phyloP scores from a whole-genome alignment of 148 eudicot species.

The Rheum nobile region DNA sequence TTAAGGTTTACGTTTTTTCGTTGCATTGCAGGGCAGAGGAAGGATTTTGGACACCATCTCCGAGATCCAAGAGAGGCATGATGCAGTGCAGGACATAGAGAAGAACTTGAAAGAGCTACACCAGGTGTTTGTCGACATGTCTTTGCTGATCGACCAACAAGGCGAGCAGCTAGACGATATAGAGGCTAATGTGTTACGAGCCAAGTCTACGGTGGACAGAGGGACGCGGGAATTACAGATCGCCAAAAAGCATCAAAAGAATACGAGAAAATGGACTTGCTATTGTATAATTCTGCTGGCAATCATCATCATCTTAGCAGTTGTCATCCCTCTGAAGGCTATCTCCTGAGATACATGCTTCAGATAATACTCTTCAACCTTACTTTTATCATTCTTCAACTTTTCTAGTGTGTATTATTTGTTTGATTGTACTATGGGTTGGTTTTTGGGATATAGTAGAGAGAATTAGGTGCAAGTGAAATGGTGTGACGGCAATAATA shows the following conservation, averaged over 20 bases:
- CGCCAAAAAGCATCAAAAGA: constrained; percentile 4
- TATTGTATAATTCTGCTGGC: background rate
- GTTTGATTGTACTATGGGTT: background rate
- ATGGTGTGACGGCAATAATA: background rate
- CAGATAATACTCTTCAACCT: background rate
- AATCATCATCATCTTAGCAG: constrained; percentile 2
- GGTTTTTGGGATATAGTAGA: background rate
- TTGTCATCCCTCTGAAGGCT: background rate
- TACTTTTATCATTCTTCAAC: background rate
- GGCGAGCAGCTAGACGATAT: constrained; percentile 6
- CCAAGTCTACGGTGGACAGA: background rate
- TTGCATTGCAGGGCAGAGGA: background rate
- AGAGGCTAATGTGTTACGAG: constrained; percentile 3
- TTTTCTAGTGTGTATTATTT: background rate
- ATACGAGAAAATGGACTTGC: constrained; percentile 8
- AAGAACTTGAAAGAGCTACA: constrained; percentile 6
- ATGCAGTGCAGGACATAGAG: constrained; percentile 7
- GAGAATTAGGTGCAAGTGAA: background rate
- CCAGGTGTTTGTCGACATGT: constrained; percentile 9
- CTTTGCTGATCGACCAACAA: background rate
- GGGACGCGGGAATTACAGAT: background rate
- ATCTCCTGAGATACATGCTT: background rate
- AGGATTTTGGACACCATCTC: constrained; percentile 8
- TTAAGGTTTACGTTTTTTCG: background rate
- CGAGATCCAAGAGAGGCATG: constrained; percentile 10